Conservation (phyloP, 345 rosid species). For the Salix udensis region DNA sequence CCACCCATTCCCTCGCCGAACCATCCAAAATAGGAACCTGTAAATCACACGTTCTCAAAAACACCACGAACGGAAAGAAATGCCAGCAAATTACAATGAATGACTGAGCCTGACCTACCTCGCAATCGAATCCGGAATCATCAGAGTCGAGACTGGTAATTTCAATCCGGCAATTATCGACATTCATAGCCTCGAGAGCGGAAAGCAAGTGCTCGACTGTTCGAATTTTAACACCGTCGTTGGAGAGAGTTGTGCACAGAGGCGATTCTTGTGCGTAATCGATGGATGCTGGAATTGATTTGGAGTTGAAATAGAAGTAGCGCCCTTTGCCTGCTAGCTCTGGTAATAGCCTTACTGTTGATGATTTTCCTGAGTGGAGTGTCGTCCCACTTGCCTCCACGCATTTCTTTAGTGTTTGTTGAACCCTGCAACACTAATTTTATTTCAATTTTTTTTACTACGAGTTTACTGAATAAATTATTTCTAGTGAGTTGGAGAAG, state of each 20-base stretch:
- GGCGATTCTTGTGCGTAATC: constrained; percentile 52
- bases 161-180: constrained; percentile 75
- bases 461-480: no score
- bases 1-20: constrained; percentile 74
- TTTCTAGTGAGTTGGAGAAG: background rate
- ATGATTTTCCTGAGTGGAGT: constrained; percentile 69
- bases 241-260: constrained; percentile 65
- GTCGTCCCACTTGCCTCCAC: constrained; percentile 48
- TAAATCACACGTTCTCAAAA: background rate
- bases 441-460: background rate
- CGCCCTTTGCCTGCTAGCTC: constrained; percentile 71
- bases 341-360: constrained; percentile 58
- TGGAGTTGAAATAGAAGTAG: constrained; percentile 48
- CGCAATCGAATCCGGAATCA: constrained; percentile 21
- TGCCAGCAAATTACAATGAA: no score
- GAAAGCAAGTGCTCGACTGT: constrained; percentile 90
- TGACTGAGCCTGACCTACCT: background rate
- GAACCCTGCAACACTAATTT: constrained; percentile 63
- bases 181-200: constrained; percentile 69
- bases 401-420: constrained; percentile 60
- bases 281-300: constrained; percentile 59
- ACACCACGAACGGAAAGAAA: no score
- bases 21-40: constrained; percentile 90
- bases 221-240: constrained; percentile 49
- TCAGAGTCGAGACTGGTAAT: constrained; percentile 33